Evolutionary conservation across 371 early-diverging fungal genomes (phyloP).

Genomic region (Mucor racemosus): DNA sequence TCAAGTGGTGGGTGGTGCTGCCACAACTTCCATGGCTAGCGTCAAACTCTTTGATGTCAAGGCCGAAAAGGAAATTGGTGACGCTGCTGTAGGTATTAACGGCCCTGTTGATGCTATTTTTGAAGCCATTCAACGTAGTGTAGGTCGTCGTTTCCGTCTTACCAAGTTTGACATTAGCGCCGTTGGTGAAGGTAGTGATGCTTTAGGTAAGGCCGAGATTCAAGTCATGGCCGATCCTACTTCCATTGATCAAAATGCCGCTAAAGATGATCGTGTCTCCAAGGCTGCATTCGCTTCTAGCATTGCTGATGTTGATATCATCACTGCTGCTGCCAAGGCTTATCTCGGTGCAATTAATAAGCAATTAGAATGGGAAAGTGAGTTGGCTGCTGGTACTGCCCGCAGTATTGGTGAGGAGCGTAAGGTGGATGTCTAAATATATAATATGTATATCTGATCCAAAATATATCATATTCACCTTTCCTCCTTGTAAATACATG

Average conservation of each 20-base stretch:
- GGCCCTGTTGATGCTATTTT: slow-evolving; percentile 90
- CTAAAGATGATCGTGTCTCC: slow-evolving; percentile 21
- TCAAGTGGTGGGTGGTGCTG: slow-evolving; percentile 78
- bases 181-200: slow-evolving; percentile 86
- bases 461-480: not conserved
- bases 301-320: slow-evolving; percentile 82
- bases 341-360: slow-evolving; percentile 86
- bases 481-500: slow-evolving; percentile 10
- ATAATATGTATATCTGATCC: not conserved
- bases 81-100: slow-evolving; percentile 79
- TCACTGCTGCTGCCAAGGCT: slow-evolving; percentile 85
- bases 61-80: slow-evolving; percentile 49
- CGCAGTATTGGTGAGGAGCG: slow-evolving; percentile 49
- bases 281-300: slow-evolving; percentile 68
- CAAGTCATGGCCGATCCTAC: slow-evolving; percentile 57
- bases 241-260: slow-evolving; percentile 4
- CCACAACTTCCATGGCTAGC: slow-evolving; percentile 79
- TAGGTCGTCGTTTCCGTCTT: slow-evolving; percentile 64
- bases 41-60: slow-evolving; percentile 60
- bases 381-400: slow-evolving; percentile 33
- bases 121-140: slow-evolving; percentile 80
- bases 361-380: slow-evolving; percentile 53
- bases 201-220: slow-evolving; percentile 85
- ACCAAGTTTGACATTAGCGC: slow-evolving; percentile 83
- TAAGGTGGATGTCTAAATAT: slow-evolving; percentile 46